These are phyloP conservation scores for Neurospora africana DNA, from an alignment of 495 filamentous ascomycete genomes.

Conservation along the genomic window DNA sequence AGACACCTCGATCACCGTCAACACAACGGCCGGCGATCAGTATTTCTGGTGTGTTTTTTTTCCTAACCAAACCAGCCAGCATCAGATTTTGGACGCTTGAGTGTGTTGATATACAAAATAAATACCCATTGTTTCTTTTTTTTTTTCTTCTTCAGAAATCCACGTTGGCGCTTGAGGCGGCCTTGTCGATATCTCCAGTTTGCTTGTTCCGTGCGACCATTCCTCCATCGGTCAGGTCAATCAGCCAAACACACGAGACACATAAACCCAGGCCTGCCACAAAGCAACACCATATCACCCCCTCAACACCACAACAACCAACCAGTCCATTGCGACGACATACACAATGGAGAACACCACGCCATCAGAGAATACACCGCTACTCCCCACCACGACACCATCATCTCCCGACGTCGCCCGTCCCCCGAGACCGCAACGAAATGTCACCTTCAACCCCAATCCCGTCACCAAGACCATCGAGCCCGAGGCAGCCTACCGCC, in stretches of 20 bases:
- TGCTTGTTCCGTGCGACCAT: not conserved
- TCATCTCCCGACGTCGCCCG: slow-evolving; percentile 24
- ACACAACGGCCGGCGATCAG: not conserved
- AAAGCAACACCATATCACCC: not conserved
- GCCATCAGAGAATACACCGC: slow-evolving; percentile 23
- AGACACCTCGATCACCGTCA: not conserved
- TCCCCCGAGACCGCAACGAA: slow-evolving; percentile 27
- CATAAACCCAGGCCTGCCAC: not conserved
- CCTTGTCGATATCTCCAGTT: not conserved
- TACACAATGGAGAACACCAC: slow-evolving; percentile 12
- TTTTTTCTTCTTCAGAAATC: not conserved
- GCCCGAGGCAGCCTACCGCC: slow-evolving; percentile 24
- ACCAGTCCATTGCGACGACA: not conserved
- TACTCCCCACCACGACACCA: slow-evolving; percentile 19
- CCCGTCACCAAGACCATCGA: slow-evolving; percentile 40
- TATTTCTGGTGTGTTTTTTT: not conserved
- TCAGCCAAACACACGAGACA: not conserved
- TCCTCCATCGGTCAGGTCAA: not conserved
- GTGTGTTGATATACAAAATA: not conserved
- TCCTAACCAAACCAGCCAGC: not conserved
- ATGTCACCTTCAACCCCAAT: slow-evolving; percentile 41
- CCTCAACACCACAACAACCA: not conserved
- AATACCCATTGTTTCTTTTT: not conserved
- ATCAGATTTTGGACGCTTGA: not conserved
- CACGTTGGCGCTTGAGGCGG: not conserved